A percentile compares a stretch with the other conserved stretches of the same genome.
Conservation (phyloP, 805 yeast genomes). For the Komagataella phaffii region DNA sequence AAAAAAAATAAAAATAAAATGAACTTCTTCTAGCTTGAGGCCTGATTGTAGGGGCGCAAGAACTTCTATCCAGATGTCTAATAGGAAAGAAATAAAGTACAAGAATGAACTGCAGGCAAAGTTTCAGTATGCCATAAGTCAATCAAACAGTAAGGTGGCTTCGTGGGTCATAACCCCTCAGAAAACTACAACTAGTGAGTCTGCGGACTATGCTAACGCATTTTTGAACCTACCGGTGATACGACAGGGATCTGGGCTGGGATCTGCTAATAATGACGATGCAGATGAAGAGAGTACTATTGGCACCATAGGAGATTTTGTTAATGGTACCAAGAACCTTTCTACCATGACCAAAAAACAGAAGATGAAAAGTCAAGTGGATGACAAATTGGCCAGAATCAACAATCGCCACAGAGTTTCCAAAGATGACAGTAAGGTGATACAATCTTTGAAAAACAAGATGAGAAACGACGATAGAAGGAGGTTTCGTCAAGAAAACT, state of each 20-base stretch:
- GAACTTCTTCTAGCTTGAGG: background rate
- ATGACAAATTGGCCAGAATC: slow-evolving; percentile 3
- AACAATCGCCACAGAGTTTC: slow-evolving; percentile 2
- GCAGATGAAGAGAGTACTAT: background rate
- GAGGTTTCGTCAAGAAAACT: background rate
- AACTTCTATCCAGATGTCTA: background rate
- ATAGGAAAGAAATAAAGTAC: slow-evolving; percentile 22
- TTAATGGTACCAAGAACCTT: slow-evolving; percentile 3
- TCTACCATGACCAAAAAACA: slow-evolving; percentile 4
- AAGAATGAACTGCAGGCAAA: slow-evolving; percentile 27
- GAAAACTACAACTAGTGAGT: background rate
- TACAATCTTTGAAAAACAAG: slow-evolving; percentile 4
- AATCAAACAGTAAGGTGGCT: slow-evolving; percentile 14
- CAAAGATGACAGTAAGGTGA: slow-evolving; percentile 4
- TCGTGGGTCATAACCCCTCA: slow-evolving; percentile 16
- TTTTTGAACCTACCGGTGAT: slow-evolving; percentile 5
- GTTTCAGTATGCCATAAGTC: slow-evolving; percentile 23
- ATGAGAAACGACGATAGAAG: slow-evolving; percentile 3
- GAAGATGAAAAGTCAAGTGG: background rate
- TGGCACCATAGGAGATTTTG: slow-evolving; percentile 3
- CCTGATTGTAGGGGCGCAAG: background rate
- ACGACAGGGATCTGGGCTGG: slow-evolving; percentile 4
- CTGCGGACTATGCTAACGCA: background rate
- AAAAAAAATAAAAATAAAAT: too few relatives aligned
- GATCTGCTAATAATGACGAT: slow-evolving; percentile 1